Evolutionary conservation across 768 basidiomycete genomes (phyloP), one percentile per base, ranked within the genome.

Genomic region (Trametes gibbosa): DNA sequence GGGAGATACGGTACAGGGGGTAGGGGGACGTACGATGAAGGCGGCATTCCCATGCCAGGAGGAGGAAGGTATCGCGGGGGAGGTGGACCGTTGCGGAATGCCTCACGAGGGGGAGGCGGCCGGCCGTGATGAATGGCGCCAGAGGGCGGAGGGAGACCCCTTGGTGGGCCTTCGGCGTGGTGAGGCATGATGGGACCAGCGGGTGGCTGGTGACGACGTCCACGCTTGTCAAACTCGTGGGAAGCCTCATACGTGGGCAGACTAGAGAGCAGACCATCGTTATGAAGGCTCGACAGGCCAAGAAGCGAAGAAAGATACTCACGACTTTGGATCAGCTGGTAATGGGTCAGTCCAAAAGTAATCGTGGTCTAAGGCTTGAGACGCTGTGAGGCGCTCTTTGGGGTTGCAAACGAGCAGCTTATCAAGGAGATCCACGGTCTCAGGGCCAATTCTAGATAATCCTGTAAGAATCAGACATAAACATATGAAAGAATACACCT

Each of bases 321-420:
- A 90, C 90, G 83, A 82, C 71, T 86, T 89, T 1, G 90, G 90
- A 74, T 92, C 89, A 21, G 90, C 90, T 35, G 95, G 91, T 37
- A 93, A 66, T 0, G 96, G 95, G 63, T 91, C 86, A 0, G 86
- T 87, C 92, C 92, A 97, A 72, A 98, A 97, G 76, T 94, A 98
- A 19, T 90, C 86, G 69, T 98, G 94, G 65, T 95, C 89, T 52
- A 98, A 80, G 0, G 95, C 95, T 58, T 92, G 81, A 2, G 82
- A 73, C 9, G 96, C 96, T 1, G 95, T 94, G 40, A 94, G 81
- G 19, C 96, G 82, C 56, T 89, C 83, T 60, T 80, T 79, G 2
- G 96, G 96, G 70, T 98, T 90, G 65, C 93, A 87, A 0, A 79
- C 84, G 25, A 98, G 76, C 35, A 98, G 75, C 67, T 85, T 86